Evolutionary conservation across 805 yeast genomes (phyloP), one percentile per base, ranked within the genome.

Genomic region (Komagataella kurtzmanii): DNA sequence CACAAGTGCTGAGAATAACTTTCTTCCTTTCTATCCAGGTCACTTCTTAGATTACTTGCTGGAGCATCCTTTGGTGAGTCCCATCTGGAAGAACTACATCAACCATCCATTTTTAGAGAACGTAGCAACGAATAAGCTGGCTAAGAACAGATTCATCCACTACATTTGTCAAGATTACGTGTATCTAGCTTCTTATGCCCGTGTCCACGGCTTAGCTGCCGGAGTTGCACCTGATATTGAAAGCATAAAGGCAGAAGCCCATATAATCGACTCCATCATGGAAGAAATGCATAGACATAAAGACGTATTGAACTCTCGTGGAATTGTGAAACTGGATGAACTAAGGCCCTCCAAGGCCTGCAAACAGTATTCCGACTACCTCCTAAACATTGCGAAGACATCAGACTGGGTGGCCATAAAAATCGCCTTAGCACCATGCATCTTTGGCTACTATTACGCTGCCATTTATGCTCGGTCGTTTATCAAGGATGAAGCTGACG

Each of bases 401-500:
- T 74, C 76, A 24, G 82, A 82, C 60, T 82, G 82, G 77, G 62
- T 81, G 30, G 85, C 81, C 48, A 74, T 84, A 50, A 79, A 79
- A 53, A 75, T 82, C 6, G 86, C 91, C 0, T 64, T 85, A 51
- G 76, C 88, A 6, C 93, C 95, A 1, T 86, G 95, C 63, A 65
- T 85, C 49, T 75, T 81, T 61, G 95, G 95, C 1, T 84, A 84
- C 61, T 76, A 75, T 43, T 71, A 75, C 49, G 88, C 89, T 1
- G 77, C 79, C 0, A 46, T 53, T 2, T 65, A 54, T 56, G 76
- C 71, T 1, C 46, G 49, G 17, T 14, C 50, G 10, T 51, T 47
- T 17, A 54, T 52, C n/a, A 56, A 60, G 5, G 57, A 64, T 19
- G 67, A 69, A 4, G 61, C 70, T 3, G 62, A 67, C 6, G 51